Evolutionary conservation across 2,329 filamentous ascomycete species (phyloP), one percentile per base, ranked within the genome.

Genomic region (Phialophora tarda): DNA sequence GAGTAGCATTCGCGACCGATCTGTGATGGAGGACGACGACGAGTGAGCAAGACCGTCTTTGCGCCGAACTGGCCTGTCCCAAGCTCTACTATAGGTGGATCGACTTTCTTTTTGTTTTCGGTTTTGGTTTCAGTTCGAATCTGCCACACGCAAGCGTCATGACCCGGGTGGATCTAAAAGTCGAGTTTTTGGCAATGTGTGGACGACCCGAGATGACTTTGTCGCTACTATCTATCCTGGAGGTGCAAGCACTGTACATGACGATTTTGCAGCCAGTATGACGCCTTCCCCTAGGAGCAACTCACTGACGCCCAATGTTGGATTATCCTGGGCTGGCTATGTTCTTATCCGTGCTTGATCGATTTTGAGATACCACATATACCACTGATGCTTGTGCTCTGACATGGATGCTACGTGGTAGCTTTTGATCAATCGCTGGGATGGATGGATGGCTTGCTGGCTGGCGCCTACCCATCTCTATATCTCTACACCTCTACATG

Each of bases 1-100:
- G 23, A 71, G 70, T 56, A 71, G 70, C 50, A 62, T 62, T 59
- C 65, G 70, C 7, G 70, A 71, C 41, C 56, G 55, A 51, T 63
- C 60, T 10, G 65, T 68, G 10, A 63, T 53, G 67, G 69, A 69
- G 47, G 64, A 65, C 14, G 59, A 53, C 32, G 47, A 61, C 21
- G 50, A 55, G 14, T 32, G 53, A 53, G 26, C 23, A 30, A 34
- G 24, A n/a, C 4, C 3, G 14, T 30, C 26, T 54, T 26, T 26
- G 11, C 21, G 23, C 17, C 26, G 24, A 28, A 30, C 51, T 8
- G 47, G 47, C 8, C 30, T 44, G 23, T 17, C 53, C 6, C 53
- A 11, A 34, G n/a, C 26, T 28, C 21, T 21, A 53, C n/a, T 7
- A 53, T 14, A 12, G 26, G 21, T 26, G 11, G 12, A 17, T 53